Evolutionary conservation across 2,329 filamentous ascomycete species (phyloP).

Genomic region (Byssoonygena ceratinophila): DNA sequence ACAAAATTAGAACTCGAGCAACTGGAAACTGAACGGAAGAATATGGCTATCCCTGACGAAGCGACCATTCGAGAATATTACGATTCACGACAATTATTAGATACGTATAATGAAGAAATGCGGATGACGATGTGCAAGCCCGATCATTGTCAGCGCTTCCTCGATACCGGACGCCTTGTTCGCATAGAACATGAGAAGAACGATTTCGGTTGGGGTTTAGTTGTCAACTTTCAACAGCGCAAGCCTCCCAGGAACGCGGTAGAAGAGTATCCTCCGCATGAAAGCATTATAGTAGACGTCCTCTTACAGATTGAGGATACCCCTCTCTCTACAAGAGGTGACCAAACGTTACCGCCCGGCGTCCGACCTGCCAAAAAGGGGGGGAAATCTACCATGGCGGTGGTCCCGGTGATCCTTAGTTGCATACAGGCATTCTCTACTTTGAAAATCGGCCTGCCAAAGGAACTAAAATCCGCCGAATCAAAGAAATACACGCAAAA

Average conservation of each 20-base stretch:
- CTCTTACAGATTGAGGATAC: slow-evolving; percentile 52
- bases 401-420: slow-evolving; percentile 75
- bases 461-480: slow-evolving; percentile 58
- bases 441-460: slow-evolving; percentile 70
- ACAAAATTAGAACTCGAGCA: slow-evolving; percentile 55
- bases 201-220: slow-evolving; percentile 91
- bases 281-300: slow-evolving; percentile 74
- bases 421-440: slow-evolving; percentile 78
- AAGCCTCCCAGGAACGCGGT: slow-evolving; percentile 55
- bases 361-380: slow-evolving; percentile 51
- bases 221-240: slow-evolving; percentile 62
- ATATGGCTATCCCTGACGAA: slow-evolving; percentile 73
- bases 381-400: slow-evolving; percentile 61
- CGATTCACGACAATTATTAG: slow-evolving; percentile 72
- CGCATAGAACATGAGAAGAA: slow-evolving; percentile 67
- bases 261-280: slow-evolving; percentile 60
- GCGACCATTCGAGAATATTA: slow-evolving; percentile 88
- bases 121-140: slow-evolving; percentile 84
- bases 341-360: slow-evolving; percentile 53
- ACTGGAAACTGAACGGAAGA: slow-evolving; percentile 63
- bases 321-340: slow-evolving; percentile 46
- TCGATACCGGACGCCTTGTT: slow-evolving; percentile 79
- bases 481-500: slow-evolving; percentile 59
- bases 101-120: slow-evolving; percentile 78
- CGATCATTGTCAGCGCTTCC: slow-evolving; percentile 69